Conservation (phyloP, 2,329 filamentous ascomycete genomes). For the Clathrospora elynae region DNA sequence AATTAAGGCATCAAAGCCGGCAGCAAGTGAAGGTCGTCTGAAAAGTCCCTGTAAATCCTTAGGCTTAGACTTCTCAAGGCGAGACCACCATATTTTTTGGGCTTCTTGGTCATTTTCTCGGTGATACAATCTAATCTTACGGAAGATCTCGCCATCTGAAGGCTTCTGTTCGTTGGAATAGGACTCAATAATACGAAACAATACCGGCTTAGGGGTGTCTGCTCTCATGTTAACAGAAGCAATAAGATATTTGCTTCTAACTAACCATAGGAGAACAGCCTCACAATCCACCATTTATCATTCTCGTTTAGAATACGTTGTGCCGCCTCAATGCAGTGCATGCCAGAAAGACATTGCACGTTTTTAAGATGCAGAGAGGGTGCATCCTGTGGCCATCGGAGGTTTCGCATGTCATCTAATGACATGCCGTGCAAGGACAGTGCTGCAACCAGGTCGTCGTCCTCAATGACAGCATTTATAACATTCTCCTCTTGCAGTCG, state of each 20-base stretch:
- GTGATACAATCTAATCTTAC: slow-evolving; percentile 27
- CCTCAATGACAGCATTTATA: slow-evolving; percentile 21
- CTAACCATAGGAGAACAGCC: slow-evolving; percentile 20
- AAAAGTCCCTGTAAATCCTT: slow-evolving; percentile 27
- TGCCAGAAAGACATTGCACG: slow-evolving; percentile 21
- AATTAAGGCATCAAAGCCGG: slow-evolving; percentile 21
- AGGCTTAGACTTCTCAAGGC: slow-evolving; percentile 23
- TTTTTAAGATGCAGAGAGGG: slow-evolving; percentile 13
- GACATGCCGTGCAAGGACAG: slow-evolving; percentile 5
- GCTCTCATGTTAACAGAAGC: not conserved
- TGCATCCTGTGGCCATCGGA: slow-evolving; percentile 12
- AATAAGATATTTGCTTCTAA: not conserved
- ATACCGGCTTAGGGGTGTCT: slow-evolving; percentile 13
- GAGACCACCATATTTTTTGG: slow-evolving; percentile 24
- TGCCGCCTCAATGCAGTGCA: slow-evolving; percentile 23
- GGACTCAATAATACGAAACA: slow-evolving; percentile 1
- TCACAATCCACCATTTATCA: slow-evolving; percentile 28
- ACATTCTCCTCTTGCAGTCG: slow-evolving; percentile 25
- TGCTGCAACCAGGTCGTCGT: slow-evolving; percentile 10
- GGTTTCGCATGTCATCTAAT: slow-evolving; percentile 3
- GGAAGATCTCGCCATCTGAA: slow-evolving; percentile 27
- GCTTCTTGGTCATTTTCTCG: slow-evolving; percentile 11
- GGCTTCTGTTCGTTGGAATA: slow-evolving; percentile 23
- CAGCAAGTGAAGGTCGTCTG: slow-evolving; percentile 10
- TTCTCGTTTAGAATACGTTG: slow-evolving; percentile 22